Evolutionary conservation across 768 basidiomycete species (phyloP).

Genomic region (Bullera alba): DNA sequence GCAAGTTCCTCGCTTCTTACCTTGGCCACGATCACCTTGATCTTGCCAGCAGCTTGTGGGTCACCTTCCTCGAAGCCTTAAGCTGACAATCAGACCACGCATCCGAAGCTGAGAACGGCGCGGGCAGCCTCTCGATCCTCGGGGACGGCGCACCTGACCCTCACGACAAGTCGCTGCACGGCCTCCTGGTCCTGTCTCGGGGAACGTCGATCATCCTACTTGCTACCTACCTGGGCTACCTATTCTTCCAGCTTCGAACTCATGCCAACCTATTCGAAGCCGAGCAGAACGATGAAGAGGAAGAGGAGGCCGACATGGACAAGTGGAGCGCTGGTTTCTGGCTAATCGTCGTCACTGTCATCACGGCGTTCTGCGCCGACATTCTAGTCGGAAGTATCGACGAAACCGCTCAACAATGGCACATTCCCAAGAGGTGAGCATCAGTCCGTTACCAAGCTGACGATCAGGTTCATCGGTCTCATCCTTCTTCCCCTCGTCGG

Average conservation of each 20-base stretch:
- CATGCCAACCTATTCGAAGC: slow-evolving; percentile 62
- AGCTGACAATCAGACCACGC: slow-evolving; percentile 30
- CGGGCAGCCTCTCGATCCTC: slow-evolving; percentile 9
- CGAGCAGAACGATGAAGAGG: slow-evolving; percentile 47
- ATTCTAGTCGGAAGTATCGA: slow-evolving; percentile 82
- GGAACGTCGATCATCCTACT: slow-evolving; percentile 73
- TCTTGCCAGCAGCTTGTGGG: slow-evolving; percentile 81
- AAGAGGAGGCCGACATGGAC: slow-evolving; percentile 60
- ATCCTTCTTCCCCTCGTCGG: slow-evolving; percentile 81
- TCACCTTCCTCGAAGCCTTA: slow-evolving; percentile 4
- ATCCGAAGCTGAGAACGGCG: slow-evolving; percentile 19
- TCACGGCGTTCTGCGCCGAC: slow-evolving; percentile 85
- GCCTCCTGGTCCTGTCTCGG: slow-evolving; percentile 67
- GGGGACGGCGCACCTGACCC: slow-evolving; percentile 32
- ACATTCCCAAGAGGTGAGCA: slow-evolving; percentile 52
- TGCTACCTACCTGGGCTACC: slow-evolving; percentile 56
- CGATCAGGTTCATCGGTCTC: slow-evolving; percentile 64
- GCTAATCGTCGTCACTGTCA: slow-evolving; percentile 64
- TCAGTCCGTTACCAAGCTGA: slow-evolving; percentile 2
- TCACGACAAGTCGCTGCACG: slow-evolving; percentile 45
- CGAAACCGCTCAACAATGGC: slow-evolving; percentile 72
- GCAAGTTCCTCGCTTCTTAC: slow-evolving; percentile 67
- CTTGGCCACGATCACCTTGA: slow-evolving; percentile 75
- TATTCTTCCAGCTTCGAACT: slow-evolving; percentile 58
- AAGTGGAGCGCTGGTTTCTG: slow-evolving; percentile 58